These are phyloP conservation scores for Rhizopus arrhizus DNA, from an alignment of 371 early-diverging fungal species.

Conservation along the genomic window DNA sequence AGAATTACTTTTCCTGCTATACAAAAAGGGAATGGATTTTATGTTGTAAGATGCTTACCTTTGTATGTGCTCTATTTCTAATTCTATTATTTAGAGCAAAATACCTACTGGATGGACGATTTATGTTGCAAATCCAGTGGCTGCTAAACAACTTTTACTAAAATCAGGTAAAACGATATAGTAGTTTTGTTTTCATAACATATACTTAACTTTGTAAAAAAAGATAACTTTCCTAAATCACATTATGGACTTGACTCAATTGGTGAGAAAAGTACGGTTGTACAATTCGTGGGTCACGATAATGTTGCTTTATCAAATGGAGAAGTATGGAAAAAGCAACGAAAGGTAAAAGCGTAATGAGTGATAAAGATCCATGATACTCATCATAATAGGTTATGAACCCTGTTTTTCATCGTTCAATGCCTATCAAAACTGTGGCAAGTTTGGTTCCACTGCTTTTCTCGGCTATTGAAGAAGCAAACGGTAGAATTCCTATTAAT, in stretches of 20 bases:
- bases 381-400: slow-evolving; percentile 26
- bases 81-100: slow-evolving; percentile 3
- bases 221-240: slow-evolving; percentile 3
- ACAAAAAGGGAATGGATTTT: neutral
- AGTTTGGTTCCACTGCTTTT: slow-evolving; percentile 20
- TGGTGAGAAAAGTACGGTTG: neutral
- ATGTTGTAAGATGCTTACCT: slow-evolving; percentile 2
- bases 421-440: slow-evolving; percentile 27
- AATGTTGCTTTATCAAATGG: slow-evolving; percentile 18
- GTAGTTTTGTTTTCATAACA: neutral
- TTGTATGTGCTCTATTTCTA: neutral
- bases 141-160: slow-evolving; percentile 12
- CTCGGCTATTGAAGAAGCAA: slow-evolving; percentile 18
- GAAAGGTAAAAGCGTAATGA: slow-evolving; percentile 7
- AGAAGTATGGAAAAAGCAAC: slow-evolving; percentile 19
- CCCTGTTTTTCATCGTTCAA: slow-evolving; percentile 46
- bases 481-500: slow-evolving; percentile 5
- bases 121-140: slow-evolving; percentile 7
- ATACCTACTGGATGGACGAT: slow-evolving; percentile 15
- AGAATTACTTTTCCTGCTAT: slow-evolving; percentile 1
- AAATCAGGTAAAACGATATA: slow-evolving; percentile 8
- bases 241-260: neutral
- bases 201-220: neutral
- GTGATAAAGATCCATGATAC: neutral
- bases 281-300: slow-evolving; percentile 7